These are phyloP conservation scores for Sugiyamaella japonica DNA, from an alignment of 1,139 yeast genomes.

Conservation along the genomic window DNA sequence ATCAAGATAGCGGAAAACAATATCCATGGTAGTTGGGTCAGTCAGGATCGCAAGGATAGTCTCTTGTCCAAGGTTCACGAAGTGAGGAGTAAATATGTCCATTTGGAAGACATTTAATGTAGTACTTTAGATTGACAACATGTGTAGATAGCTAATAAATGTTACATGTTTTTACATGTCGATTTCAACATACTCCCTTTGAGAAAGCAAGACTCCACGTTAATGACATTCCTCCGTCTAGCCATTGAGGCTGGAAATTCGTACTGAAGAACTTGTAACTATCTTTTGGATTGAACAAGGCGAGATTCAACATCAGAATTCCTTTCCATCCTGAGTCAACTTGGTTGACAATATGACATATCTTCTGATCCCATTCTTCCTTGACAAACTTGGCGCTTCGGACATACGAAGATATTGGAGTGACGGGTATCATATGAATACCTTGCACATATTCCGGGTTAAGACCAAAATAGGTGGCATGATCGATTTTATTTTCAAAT, in stretches of 20 bases:
- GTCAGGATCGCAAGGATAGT: slow-evolving; percentile 50
- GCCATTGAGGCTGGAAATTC: slow-evolving; percentile 50
- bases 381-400: slow-evolving; percentile 64
- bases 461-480: slow-evolving; percentile 81
- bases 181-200: slow-evolving; percentile 46
- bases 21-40: slow-evolving; percentile 72
- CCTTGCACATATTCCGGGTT: slow-evolving; percentile 81
- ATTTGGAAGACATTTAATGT: slow-evolving; percentile 6
- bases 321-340: slow-evolving; percentile 86
- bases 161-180: background rate
- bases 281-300: slow-evolving; percentile 62
- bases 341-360: slow-evolving; percentile 46
- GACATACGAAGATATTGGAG: slow-evolving; percentile 76
- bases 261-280: slow-evolving; percentile 68
- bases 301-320: slow-evolving; percentile 68
- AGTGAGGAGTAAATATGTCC: slow-evolving; percentile 50
- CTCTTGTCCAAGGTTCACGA: slow-evolving; percentile 48
- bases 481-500: slow-evolving; percentile 83
- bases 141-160: background rate
- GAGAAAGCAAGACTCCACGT: slow-evolving; percentile 86
- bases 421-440: slow-evolving; percentile 86
- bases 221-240: slow-evolving; percentile 86
- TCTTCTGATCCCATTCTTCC: slow-evolving; percentile 68
- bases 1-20: slow-evolving; percentile 38
- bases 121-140: background rate